These are phyloP conservation scores for Diplodia corticola DNA, from an alignment of 2,329 filamentous ascomycete species.

Conservation along the genomic window DNA sequence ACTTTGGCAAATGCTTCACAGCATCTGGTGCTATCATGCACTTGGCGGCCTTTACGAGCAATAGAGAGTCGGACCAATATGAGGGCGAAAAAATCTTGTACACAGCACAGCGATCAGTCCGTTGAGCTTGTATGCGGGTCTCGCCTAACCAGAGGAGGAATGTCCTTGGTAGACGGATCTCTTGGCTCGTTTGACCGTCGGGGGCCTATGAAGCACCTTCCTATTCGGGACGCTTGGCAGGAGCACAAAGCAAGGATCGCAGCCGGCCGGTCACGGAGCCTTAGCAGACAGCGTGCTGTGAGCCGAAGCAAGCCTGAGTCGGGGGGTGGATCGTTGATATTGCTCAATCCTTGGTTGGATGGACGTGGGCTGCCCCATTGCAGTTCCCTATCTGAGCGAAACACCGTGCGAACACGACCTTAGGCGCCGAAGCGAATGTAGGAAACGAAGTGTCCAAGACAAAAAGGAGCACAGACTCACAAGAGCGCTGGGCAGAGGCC, in stretches of 20 bases:
- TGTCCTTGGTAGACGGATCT: neutral
- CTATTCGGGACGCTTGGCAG: slow-evolving; percentile 1
- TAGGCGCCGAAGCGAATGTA: neutral
- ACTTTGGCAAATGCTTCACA: slow-evolving; percentile 3
- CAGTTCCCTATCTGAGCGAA: slow-evolving; percentile 13
- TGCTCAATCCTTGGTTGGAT: neutral
- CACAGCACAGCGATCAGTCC: neutral
- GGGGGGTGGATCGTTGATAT: slow-evolving; percentile 4
- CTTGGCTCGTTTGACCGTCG: slow-evolving; percentile 9
- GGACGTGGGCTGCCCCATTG: neutral
- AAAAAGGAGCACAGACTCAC: neutral
- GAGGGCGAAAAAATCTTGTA: neutral
- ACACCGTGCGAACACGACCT: neutral
- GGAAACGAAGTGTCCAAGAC: neutral
- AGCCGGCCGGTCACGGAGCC: neutral
- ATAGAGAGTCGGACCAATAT: neutral
- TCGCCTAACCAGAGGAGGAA: slow-evolving; percentile 9
- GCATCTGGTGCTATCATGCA: neutral
- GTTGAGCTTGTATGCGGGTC: slow-evolving; percentile 4
- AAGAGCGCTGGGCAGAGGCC: neutral
- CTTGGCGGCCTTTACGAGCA: slow-evolving; percentile 5
- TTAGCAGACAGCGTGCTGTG: neutral
- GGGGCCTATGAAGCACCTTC: slow-evolving; percentile 4
- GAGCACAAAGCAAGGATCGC: slow-evolving; percentile 2
- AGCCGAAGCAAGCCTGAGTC: slow-evolving; percentile 1